Evolutionary conservation across 768 basidiomycete species (phyloP).

Genomic region (Agaricus blazei): DNA sequence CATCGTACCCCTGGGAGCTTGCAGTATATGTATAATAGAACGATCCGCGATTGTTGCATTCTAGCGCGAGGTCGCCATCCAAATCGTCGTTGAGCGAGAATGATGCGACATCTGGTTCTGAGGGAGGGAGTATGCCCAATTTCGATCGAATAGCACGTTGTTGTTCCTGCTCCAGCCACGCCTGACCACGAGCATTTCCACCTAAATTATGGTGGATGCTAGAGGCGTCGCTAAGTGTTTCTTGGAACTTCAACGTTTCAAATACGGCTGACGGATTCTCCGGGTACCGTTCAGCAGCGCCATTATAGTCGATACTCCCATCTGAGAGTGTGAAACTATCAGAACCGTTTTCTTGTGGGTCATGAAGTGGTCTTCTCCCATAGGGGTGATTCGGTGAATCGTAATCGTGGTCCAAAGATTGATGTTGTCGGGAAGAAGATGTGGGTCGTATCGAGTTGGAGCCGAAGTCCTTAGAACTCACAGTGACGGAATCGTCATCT

Average conservation of each 20-base stretch:
- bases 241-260: constrained; percentile 50
- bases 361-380: background rate
- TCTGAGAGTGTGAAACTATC: background rate
- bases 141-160: constrained; percentile 56
- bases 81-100: constrained; percentile 37
- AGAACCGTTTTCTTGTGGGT: background rate
- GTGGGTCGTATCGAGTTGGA: constrained; percentile 19
- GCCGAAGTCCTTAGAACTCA: constrained; percentile 62
- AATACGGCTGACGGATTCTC: constrained; percentile 45
- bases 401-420: constrained; percentile 3
- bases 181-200: constrained; percentile 63
- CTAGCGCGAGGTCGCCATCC: constrained; percentile 59
- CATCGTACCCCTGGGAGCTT: constrained; percentile 51
- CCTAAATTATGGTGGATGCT: constrained; percentile 40
- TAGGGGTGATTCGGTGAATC: background rate
- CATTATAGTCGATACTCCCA: background rate
- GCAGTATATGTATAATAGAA: constrained; percentile 74
- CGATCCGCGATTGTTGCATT: constrained; percentile 62
- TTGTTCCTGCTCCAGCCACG: constrained; percentile 84
- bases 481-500: constrained; percentile 73
- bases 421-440: background rate
- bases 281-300: constrained; percentile 25
- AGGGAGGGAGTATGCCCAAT: constrained; percentile 54
- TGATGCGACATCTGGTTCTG: constrained; percentile 48
- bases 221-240: constrained; percentile 34